Evolutionary conservation across 2,329 filamentous ascomycete species (phyloP).

Genomic region (Diaporthe vexans): DNA sequence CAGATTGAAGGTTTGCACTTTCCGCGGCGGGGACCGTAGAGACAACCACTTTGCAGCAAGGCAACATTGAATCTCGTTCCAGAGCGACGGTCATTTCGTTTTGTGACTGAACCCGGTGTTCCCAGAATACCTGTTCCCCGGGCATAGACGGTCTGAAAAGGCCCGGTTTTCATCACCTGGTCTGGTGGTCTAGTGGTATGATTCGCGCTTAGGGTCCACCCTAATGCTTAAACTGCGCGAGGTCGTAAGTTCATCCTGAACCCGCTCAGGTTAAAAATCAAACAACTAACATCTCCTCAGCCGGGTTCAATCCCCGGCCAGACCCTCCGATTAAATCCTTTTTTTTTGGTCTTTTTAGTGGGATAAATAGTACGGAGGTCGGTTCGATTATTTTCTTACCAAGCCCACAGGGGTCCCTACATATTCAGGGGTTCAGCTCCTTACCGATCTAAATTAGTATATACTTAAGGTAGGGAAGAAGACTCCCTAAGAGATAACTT

Average conservation of each 20-base stretch:
- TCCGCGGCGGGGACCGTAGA: not conserved
- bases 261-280: not conserved
- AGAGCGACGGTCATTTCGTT: not conserved
- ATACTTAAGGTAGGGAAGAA: too few relatives aligned
- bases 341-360: not conserved
- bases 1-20: not conserved
- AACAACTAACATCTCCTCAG: not conserved
- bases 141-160: too few relatives aligned
- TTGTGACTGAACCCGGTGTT: not conserved
- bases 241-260: not conserved
- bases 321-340: not conserved
- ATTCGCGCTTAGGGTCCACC: conserved; percentile 15
- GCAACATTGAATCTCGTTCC: not conserved
- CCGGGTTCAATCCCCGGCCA: conserved; percentile 30
- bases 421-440: too few relatives aligned
- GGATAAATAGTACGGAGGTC: not conserved
- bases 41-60: too few relatives aligned
- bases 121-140: not conserved
- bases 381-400: too few relatives aligned
- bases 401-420: too few relatives aligned
- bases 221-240: conserved; percentile 19
- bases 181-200: conserved; percentile 24
- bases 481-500: too few relatives aligned
- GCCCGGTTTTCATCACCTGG: not conserved
- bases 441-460: too few relatives aligned